A percentile compares a stretch with the other conserved stretches of the same genome.
These are phyloP conservation scores for Pichia californica DNA, from an alignment of 805 yeast species.

Conservation along the genomic window DNA sequence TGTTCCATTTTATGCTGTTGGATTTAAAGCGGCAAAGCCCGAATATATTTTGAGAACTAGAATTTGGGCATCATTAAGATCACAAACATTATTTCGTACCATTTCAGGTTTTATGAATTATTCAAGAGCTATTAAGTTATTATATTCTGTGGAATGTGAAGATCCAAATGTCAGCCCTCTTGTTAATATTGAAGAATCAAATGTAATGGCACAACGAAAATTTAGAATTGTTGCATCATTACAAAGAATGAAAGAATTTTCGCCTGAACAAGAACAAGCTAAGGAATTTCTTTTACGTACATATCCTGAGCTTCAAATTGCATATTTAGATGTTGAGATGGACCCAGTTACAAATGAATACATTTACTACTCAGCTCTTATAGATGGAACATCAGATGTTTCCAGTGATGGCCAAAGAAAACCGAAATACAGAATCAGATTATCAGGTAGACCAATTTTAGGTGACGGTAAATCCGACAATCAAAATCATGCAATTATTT, in stretches of 20 bases:
- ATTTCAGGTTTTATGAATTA: constrained; percentile 80
- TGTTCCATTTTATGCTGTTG: constrained; percentile 61
- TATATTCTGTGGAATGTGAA: constrained; percentile 49
- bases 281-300: constrained; percentile 55
- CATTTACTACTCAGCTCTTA: constrained; percentile 53
- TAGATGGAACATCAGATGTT: constrained; percentile 66
- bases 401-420: constrained; percentile 49
- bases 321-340: constrained; percentile 51
- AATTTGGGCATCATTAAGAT: constrained; percentile 79
- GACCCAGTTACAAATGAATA: constrained; percentile 38
- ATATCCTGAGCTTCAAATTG: constrained; percentile 61
- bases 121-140: constrained; percentile 59
- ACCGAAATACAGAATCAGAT: constrained; percentile 56
- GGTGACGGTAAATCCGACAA: constrained; percentile 86
- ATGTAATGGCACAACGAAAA: constrained; percentile 53
- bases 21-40: constrained; percentile 60
- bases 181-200: constrained; percentile 36
- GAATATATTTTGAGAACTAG: constrained; percentile 65
- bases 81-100: constrained; percentile 78
- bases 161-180: constrained; percentile 29
- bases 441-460: constrained; percentile 75
- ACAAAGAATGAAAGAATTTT: constrained; percentile 52
- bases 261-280: constrained; percentile 50
- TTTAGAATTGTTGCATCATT: constrained; percentile 60
- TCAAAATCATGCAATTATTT: constrained; percentile 69